Percentiles rank a stretch among this genome's conserved stretches.
Conservation (phyloP, 78 protist genomes). For the Dictyostelium purpureum region DNA sequence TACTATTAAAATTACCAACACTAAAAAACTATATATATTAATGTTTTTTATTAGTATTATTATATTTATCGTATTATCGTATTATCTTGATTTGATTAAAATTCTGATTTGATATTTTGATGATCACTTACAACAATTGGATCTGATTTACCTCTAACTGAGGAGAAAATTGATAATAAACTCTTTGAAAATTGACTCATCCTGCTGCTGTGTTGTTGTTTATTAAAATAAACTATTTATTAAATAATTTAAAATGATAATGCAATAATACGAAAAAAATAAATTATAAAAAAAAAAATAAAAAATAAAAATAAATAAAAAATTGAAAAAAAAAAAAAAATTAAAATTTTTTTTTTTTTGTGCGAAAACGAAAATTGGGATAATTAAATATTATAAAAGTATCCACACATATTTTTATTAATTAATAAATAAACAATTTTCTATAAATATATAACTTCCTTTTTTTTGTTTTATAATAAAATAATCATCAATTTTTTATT, state of each 20-base stretch:
- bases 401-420: background rate
- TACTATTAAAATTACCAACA: conserved; percentile 56
- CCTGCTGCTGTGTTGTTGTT: background rate
- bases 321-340: background rate
- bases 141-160: conserved; percentile 42
- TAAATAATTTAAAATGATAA: too few relatives aligned
- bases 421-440: too few relatives aligned
- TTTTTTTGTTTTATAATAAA: too few relatives aligned
- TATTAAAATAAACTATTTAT: too few relatives aligned
- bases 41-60: background rate
- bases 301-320: background rate
- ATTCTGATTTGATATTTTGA: background rate
- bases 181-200: conserved; percentile 21
- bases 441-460: too few relatives aligned
- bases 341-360: too few relatives aligned
- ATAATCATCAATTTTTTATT: background rate
- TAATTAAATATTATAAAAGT: background rate
- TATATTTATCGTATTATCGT: background rate
- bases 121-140: conserved; percentile 64
- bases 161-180: background rate
- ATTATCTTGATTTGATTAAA: background rate
- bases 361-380: background rate
- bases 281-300: background rate
- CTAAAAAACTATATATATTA: conserved; percentile 42
- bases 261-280: too few relatives aligned